Evolutionary conservation across 345 rosid species (phyloP).

Genomic region (Eucalyptus guilfoylei): DNA sequence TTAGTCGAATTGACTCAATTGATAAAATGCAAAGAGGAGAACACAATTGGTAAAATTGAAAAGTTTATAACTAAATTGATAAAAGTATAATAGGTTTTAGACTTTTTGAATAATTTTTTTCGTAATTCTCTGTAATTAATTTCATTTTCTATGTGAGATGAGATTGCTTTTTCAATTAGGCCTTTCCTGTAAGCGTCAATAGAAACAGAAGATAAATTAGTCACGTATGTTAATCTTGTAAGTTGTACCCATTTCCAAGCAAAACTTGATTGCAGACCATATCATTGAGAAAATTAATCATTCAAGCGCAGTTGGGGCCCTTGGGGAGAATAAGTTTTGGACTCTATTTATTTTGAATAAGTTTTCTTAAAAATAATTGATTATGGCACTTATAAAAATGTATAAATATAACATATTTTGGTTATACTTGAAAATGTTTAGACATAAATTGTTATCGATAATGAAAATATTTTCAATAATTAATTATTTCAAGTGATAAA

Average conservation of each 20-base stretch:
- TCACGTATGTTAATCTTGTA: not conserved
- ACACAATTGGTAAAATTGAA: too few species aligned
- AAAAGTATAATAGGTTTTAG: not conserved
- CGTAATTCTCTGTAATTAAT: accelerated
- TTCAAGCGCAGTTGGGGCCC: not conserved
- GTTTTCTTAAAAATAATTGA: too few species aligned
- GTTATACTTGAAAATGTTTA: accelerated
- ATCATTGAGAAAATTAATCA: not conserved
- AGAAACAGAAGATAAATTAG: not conserved
- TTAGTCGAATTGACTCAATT: accelerated
- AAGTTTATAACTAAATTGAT: not conserved
- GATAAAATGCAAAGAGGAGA: accelerated
- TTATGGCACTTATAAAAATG: too few species aligned
- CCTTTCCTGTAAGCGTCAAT: not conserved
- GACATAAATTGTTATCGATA: too few species aligned
- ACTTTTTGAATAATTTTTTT: not conserved
- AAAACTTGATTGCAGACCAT: not conserved
- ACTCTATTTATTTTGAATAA: too few species aligned
- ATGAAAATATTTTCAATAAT: too few species aligned
- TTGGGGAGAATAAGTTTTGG: not conserved
- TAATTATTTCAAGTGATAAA: too few species aligned
- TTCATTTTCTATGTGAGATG: not conserved
- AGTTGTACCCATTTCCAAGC: not conserved
- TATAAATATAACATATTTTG: too few species aligned
- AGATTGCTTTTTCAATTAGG: not conserved